phyloP scores from a whole-genome alignment of 352 stramenopile genomes.

The Thalassiosira gravida region DNA sequence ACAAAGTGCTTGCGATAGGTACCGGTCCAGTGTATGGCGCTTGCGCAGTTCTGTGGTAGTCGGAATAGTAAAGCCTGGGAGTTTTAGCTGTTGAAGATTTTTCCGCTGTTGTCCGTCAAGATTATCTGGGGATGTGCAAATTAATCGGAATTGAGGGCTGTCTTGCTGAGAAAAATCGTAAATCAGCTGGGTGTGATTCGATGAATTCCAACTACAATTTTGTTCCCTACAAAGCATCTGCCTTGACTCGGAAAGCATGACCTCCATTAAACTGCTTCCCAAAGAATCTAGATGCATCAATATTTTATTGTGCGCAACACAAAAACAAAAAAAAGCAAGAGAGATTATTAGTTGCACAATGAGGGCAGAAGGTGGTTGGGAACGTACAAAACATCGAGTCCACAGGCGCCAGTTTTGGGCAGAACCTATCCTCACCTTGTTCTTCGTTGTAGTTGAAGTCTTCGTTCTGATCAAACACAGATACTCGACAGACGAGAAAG shows the following conservation, averaged over 20 bases:
- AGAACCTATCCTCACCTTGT: no score
- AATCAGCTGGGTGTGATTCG: slow-evolving; percentile 62
- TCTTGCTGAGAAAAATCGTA: slow-evolving; percentile 57
- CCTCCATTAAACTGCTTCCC: slow-evolving; percentile 68
- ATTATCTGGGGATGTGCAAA: slow-evolving; percentile 51
- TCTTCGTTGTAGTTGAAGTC: slow-evolving; percentile 65
- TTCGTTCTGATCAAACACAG: slow-evolving; percentile 64
- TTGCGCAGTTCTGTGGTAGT: slow-evolving; percentile 40
- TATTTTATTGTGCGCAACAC: no score
- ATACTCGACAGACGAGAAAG: slow-evolving; percentile 52
- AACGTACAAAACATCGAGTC: no score
- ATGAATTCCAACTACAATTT: slow-evolving; percentile 41
- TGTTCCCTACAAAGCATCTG: slow-evolving; percentile 45
- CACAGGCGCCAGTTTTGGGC: no score
- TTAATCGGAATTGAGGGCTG: slow-evolving; percentile 60
- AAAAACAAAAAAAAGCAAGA: no score
- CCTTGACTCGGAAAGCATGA: slow-evolving; percentile 64
- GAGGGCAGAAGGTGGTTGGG: no score
- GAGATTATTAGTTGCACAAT: no score
- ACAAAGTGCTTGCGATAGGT: slow-evolving; percentile 60
- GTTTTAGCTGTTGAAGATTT: slow-evolving; percentile 35
- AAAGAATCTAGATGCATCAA: no score
- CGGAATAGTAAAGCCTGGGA: slow-evolving; percentile 62
- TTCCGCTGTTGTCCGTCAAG: slow-evolving; percentile 29
- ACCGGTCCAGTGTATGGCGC: slow-evolving; percentile 56